Evolutionary conservation across 441 rosid genomes (phyloP), one percentile per base, ranked within the genome.

Genomic region (Isatis lusitanica): DNA sequence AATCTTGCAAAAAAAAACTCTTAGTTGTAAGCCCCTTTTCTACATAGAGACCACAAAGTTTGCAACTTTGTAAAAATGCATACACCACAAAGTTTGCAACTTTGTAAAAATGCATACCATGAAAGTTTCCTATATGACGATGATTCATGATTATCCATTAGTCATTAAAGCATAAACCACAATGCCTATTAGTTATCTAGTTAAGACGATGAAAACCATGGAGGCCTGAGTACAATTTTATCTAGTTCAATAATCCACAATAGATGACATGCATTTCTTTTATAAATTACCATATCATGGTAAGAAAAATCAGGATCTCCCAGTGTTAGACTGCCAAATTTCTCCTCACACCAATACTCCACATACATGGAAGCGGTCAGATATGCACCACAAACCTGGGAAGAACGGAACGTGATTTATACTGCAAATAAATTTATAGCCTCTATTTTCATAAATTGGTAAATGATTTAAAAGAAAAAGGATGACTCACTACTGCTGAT

Each of bases 261-360:
- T 50, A 2, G 55, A 71, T 57, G 31, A 52, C 47, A 74, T 11
- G 66, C 63, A 63, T 44, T 67, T 26, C 2, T 26, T 39, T 52
- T 68, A 17, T 50, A 63, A 74, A 66, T 83, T 87, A 95, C 99
- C 94, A 71, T 85, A 84, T 95, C 97, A 76, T 84, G 80, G 81
- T 85, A 85, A 59, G 96, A 86, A 83, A 95, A 92, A 85, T 95
- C 97, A 28, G 99, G 98, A 74, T 73, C 90, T 46, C 99, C 99
- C 66, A 95, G 79, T 65, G 86, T 85, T 67, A 95, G 90, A 77
- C 79, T 61, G 24, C 82, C 85, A 80, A 86, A 95, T 80, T 88
- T 82, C 82, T 92, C 96, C 84, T 95, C 94, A 81, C 99, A 92
- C 99, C 99, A 95, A 66, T 95, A 81, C 80, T 95, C 99, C 82